These are phyloP conservation scores for Ustilago sp. DNA, from an alignment of 1,284 basidiomycete species.

Conservation along the genomic window DNA sequence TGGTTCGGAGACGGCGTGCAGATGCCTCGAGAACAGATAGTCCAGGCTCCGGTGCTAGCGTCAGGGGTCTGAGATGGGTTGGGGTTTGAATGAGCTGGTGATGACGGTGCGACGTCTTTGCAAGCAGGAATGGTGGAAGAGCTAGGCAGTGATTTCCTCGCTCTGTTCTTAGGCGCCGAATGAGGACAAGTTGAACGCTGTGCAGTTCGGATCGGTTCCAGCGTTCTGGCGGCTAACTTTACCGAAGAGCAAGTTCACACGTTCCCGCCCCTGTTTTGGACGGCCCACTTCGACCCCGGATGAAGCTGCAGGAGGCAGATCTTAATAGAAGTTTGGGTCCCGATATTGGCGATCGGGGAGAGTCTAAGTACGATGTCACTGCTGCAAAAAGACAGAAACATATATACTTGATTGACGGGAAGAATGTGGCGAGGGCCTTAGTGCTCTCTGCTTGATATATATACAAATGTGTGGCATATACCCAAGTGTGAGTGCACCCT, in stretches of 20 bases:
- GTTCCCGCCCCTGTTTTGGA: not conserved
- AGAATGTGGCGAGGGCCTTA: too few species aligned
- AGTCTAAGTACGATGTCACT: too few species aligned
- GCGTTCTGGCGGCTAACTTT: slow-evolving; percentile 4
- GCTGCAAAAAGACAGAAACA: too few species aligned
- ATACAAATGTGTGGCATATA: too few species aligned
- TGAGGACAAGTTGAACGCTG: not conserved
- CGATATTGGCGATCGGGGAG: too few species aligned
- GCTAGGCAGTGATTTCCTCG: not conserved
- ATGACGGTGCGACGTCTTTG: not conserved
- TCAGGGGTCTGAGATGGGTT: not conserved
- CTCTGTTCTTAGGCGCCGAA: slow-evolving; percentile 10
- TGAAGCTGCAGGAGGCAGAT: slow-evolving; percentile 20
- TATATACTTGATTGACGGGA: too few species aligned
- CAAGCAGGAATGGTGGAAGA: not conserved
- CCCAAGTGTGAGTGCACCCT: too few species aligned
- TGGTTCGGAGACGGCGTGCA: not conserved
- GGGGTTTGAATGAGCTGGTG: not conserved
- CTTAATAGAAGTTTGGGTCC: not conserved
- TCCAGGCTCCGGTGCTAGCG: not conserved
- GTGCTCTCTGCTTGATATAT: too few species aligned
- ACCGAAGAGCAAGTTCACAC: too few species aligned
- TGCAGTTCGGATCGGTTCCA: slow-evolving; percentile 8
- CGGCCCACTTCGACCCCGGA: slow-evolving; percentile 3
- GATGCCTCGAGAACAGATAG: not conserved